A percentile compares a stretch with the other conserved stretches of the same genome.
phyloP scores from a whole-genome alignment of 331 rosid genomes.

The Malus hybrid region DNA sequence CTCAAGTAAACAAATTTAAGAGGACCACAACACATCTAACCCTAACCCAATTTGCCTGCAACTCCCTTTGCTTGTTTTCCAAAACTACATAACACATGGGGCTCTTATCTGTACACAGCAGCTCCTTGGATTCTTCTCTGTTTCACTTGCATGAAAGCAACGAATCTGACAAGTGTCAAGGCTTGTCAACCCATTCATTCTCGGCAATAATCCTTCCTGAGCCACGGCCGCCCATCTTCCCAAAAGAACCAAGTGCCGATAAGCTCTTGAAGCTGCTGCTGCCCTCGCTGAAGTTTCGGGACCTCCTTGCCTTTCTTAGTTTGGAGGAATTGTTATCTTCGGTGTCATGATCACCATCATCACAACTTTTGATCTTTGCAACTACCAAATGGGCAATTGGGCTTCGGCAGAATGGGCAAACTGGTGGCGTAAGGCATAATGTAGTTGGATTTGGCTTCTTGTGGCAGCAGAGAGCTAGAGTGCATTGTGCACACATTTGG shows the following conservation, averaged over 20 bases:
- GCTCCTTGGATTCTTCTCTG: slow-evolving; percentile 27
- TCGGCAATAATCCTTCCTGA: slow-evolving; percentile 75
- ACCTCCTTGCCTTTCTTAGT: slow-evolving; percentile 49
- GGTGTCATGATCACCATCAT: slow-evolving; percentile 40
- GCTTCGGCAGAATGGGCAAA: slow-evolving; percentile 95
- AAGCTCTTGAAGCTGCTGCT: slow-evolving; percentile 88
- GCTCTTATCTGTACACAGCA: slow-evolving; percentile 13
- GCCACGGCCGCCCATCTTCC: slow-evolving; percentile 63
- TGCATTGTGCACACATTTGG: slow-evolving; percentile 98
- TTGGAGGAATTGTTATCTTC: slow-evolving; percentile 46
- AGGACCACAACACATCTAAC: slow-evolving; percentile 30
- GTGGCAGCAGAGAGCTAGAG: slow-evolving; percentile 89
- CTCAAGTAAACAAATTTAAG: slow-evolving; percentile 41
- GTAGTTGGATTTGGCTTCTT: slow-evolving; percentile 88
- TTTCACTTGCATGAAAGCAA: slow-evolving; percentile 13
- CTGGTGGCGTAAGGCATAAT: slow-evolving; percentile 61
- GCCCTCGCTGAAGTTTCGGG: slow-evolving; percentile 59
- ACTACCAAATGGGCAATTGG: slow-evolving; percentile 49
- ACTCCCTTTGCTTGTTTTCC: slow-evolving; percentile 48
- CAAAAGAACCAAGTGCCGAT: slow-evolving; percentile 51
- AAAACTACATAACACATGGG: slow-evolving; percentile 30
- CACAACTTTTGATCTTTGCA: slow-evolving; percentile 42
- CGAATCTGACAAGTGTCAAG: slow-evolving; percentile 25
- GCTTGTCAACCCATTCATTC: slow-evolving; percentile 65
- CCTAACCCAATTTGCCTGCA: slow-evolving; percentile 21